phyloP scores from a whole-genome alignment of 2,329 filamentous ascomycete genomes.

The Xylariaceae sp. region DNA sequence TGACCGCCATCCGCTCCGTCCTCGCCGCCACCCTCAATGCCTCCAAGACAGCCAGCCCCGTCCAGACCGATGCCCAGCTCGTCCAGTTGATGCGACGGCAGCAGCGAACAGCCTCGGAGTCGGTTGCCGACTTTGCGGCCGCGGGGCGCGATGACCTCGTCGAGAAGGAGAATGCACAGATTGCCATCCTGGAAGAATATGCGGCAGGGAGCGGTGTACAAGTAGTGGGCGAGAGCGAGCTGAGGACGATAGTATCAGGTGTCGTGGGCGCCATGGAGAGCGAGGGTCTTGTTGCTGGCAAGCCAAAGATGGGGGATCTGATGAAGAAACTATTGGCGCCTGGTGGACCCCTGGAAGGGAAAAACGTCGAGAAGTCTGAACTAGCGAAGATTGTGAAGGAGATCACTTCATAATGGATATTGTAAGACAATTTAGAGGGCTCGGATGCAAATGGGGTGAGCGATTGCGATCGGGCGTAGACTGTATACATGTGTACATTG shows the following conservation, averaged over 20 bases:
- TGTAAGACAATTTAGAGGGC: too few species aligned
- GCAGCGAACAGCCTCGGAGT: slow-evolving; percentile 51
- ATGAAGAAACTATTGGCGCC: slow-evolving; percentile 57
- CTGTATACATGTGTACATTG: too few species aligned
- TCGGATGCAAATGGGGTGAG: too few species aligned
- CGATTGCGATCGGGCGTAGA: too few species aligned
- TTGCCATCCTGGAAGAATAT: slow-evolving; percentile 63
- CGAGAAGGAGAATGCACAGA: slow-evolving; percentile 64
- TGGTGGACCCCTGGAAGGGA: slow-evolving; percentile 53
- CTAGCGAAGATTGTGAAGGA: slow-evolving; percentile 60
- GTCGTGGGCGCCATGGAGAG: slow-evolving; percentile 48
- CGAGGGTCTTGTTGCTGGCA: slow-evolving; percentile 31
- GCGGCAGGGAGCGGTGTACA: slow-evolving; percentile 54
- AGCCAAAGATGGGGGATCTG: slow-evolving; percentile 50
- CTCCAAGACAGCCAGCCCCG: slow-evolving; percentile 67
- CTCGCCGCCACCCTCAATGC: slow-evolving; percentile 70
- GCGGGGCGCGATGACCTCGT: slow-evolving; percentile 65
- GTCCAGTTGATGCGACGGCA: slow-evolving; percentile 64
- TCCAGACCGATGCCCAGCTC: slow-evolving; percentile 64
- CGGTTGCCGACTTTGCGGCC: slow-evolving; percentile 58
- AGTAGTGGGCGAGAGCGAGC: slow-evolving; percentile 53
- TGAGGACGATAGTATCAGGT: slow-evolving; percentile 48
- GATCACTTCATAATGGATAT: slow-evolving; percentile 5
- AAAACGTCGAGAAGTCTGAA: slow-evolving; percentile 58
- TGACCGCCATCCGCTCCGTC: slow-evolving; percentile 64